phyloP scores from a whole-genome alignment of 2,329 filamentous ascomycete species.

The Berkeleyomyces basicola region DNA sequence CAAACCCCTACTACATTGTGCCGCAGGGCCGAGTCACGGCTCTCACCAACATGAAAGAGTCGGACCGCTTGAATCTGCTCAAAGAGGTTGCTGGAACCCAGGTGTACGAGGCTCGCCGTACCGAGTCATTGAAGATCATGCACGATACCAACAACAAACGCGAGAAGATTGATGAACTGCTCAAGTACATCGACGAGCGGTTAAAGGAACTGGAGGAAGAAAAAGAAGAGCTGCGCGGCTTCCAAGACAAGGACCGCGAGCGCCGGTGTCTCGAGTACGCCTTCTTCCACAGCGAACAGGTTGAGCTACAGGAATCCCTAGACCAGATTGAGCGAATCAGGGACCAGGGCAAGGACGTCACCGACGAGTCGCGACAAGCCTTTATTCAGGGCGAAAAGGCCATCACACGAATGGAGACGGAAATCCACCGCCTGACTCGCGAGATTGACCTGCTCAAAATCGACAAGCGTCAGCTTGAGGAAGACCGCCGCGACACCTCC shows the following conservation, averaged over 20 bases:
- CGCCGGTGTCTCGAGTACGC: slow-evolving; percentile 86
- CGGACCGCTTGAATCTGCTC: slow-evolving; percentile 70
- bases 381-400: slow-evolving; percentile 67
- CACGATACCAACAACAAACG: slow-evolving; percentile 89
- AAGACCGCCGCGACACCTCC: slow-evolving; percentile 70
- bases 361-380: slow-evolving; percentile 60
- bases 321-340: slow-evolving; percentile 70
- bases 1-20: slow-evolving; percentile 98
- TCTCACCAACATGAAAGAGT: slow-evolving; percentile 97
- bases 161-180: slow-evolving; percentile 79
- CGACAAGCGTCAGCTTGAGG: slow-evolving; percentile 74
- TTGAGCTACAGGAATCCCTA: slow-evolving; percentile 57
- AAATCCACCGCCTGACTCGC: slow-evolving; percentile 65
- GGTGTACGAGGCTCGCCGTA: slow-evolving; percentile 81
- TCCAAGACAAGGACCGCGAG: slow-evolving; percentile 89
- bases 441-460: slow-evolving; percentile 71
- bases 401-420: slow-evolving; percentile 57
- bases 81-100: slow-evolving; percentile 98
- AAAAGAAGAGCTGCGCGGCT: slow-evolving; percentile 85
- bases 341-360: slow-evolving; percentile 67
- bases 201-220: slow-evolving; percentile 85
- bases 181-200: slow-evolving; percentile 83
- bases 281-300: slow-evolving; percentile 79
- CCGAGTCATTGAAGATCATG: slow-evolving; percentile 94
- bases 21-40: slow-evolving; percentile 92